Base-by-base conservation (phyloP, 805 yeast species). In the Schwanniomyces vanrijiae region DNA sequence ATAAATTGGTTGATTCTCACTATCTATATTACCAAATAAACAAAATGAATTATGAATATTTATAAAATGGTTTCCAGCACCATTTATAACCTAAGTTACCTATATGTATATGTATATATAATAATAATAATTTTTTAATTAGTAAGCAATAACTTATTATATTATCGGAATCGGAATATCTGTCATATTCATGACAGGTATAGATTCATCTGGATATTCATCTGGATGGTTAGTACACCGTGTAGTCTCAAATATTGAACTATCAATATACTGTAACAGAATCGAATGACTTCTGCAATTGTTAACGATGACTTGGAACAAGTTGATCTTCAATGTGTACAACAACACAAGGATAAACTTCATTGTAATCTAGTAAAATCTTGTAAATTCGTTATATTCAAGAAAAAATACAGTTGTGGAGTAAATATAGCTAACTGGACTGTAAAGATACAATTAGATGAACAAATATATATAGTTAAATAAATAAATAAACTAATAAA, bases 311-410 rank as follows among this genome's bases (percentile, higher is more conserved):
- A 71, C 55, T 42, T 63, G 71, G 39, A 73, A 56, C 31, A 72
- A 47, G 48, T 73, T 73, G 40, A 68, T 55, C 52, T 72, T 72
- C 39, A 73, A 55, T 35, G 66, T 53, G 49, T 72, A 71, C 42
- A 73, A 48, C 13, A 66, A 48, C 44, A 68, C 56, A 28, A 67
- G 55, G 14, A 69, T 48, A 35, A 69, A 51, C 51, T 66, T 66
- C 77, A 71, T 71, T 8, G 20, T 7, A 28, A 28, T 11, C n/a
- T 22, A 22, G 25, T 22, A 5, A 22, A 22, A 26, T 47, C 24
- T 6, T 19, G 42, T 18, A 43, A 13, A 21, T 37, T 18, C 8
- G 8, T 5, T 22, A 22, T 22, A 22, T 5, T 22, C n/a, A n/a
- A n/a, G n/a, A n/a, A n/a, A n/a, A n/a, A n/a, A n/a, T n/a, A n/a